Base-by-base conservation (phyloP, 2,329 filamentous ascomycete species). In the Pseudocercospora cruenta region DNA sequence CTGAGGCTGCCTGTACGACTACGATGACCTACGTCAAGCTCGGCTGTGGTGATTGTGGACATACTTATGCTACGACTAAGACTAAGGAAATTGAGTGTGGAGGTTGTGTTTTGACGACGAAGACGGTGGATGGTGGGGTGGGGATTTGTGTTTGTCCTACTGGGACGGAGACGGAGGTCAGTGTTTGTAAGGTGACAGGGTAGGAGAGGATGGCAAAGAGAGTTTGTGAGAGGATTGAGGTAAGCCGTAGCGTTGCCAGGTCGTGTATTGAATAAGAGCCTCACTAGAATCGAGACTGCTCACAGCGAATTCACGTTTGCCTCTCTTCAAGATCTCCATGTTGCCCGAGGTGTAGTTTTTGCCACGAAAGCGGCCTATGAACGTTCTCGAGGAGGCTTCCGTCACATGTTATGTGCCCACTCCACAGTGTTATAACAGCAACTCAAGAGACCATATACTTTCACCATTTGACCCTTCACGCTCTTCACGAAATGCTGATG, bases 81-180 rank as follows among this genome's bases (percentile, higher is more conserved):
- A 68, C 66, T 7, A 28, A 51, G 26, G 19, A 54, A n/a, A 49
- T 62, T 2, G 39, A 66, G n/a, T 68, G 66, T 33, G 58, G 59
- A 22, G 63, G 63, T 14, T 68, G 66, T 49, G 60, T 24, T 3
- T 21, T 68, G 16, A 51, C 36, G 60, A 63, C 63, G 43, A 39
- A 36, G 57, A 68, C 63, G 16, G 58, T 51, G 36, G 43, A 47
- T 2, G 63, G 59, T 24, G 64, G 53, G 36, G 33, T 63, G 28
- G 66, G 66, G 10, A 61, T 66, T 16, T 68, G 66, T 54, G 54
- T 54, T 26, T 68, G 66, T 51, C 66, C 66, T 5, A 68, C 63
- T 21, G 62, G 51, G 28, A 63, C 22, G 2, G 53, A 22, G 60
- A 63, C 60, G 36, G 47, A 36, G 16, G 53, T 63, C n/a, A 12